Base-by-base conservation (phyloP, 768 basidiomycete species). In the Boletellus emodensis region DNA sequence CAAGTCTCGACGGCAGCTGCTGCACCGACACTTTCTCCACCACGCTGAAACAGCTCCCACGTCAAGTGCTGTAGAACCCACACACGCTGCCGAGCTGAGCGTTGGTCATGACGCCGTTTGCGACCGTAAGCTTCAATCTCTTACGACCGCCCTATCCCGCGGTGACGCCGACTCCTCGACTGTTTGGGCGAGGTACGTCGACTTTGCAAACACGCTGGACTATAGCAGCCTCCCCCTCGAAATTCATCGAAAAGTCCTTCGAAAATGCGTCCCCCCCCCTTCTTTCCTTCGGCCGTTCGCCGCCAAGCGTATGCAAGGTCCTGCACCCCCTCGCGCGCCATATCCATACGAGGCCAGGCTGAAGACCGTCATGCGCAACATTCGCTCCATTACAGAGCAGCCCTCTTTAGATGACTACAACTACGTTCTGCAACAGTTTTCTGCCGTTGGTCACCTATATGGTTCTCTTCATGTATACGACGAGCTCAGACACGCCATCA, bases 341-440 rank as follows among this genome's bases (percentile, higher is more conserved):
- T 83, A 87, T 57, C 43, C 75, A 10, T 80, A 87, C 59, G 89
- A 90, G 67, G 66, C 71, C 15, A 82, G 89, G 28, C 78, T 89
- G 58, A 80, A 81, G 64, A 67, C 75, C 17, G 71, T 93, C 61
- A 78, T 93, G 52, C 75, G 75, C 46, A 87, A 87, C 63, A 90
- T 91, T 20, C 81, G 81, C 46, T 71, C 73, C 35, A 60, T 77
- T 12, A 61, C 48, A 62, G 66, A 39, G 75, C 79, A 18, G 49
- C 77, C 67, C 12, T 59, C 62, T 12, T 51, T 85, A 46, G 79
- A 82, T 3, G 90, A 92, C 64, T 92, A 86, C 64, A 77, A 90
- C 63, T 84, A 83, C 60, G 70, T 93, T 52, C 64, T 93, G 44
- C 75, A 79, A 53, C 86, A 89, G 53, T 89, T 89, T 52, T 85